Conservation (phyloP, 2,329 filamentous ascomycete genomes). For the Acrodontium crateriforme region DNA sequence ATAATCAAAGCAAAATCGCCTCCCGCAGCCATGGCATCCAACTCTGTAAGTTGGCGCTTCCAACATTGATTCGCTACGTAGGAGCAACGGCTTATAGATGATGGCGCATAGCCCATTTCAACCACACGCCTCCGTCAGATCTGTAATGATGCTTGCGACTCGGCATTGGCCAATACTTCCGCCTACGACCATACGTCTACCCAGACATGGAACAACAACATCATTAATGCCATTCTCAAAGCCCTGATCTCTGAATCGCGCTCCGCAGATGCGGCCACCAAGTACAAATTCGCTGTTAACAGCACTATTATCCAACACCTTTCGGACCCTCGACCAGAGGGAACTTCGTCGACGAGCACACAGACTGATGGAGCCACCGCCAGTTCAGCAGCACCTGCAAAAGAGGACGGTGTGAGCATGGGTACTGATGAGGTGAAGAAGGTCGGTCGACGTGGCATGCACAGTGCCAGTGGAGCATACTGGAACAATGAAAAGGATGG, state of each 20-base stretch:
- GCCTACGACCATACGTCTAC: constrained; percentile 82
- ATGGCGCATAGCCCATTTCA: constrained; percentile 61
- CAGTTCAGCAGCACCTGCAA: constrained; percentile 1
- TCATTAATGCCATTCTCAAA: constrained; percentile 74
- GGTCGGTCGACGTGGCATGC: constrained; percentile 79
- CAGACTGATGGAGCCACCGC: constrained; percentile 14
- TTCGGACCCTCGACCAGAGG: constrained; percentile 50
- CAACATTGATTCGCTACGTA: too few relatives aligned
- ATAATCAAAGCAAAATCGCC: too few relatives aligned
- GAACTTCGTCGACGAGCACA: constrained; percentile 42
- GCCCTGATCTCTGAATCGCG: constrained; percentile 64
- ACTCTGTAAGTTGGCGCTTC: too few relatives aligned
- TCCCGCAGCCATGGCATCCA: too few relatives aligned
- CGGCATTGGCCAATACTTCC: constrained; percentile 57
- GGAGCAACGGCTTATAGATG: too few relatives aligned
- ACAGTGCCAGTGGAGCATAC: constrained; percentile 71
- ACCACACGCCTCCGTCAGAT: constrained; percentile 72
- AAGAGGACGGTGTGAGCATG: constrained; percentile 3
- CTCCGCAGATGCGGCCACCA: constrained; percentile 37
- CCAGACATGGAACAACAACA: constrained; percentile 75
- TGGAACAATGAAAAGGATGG: constrained; percentile 87
- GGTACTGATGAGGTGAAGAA: constrained; percentile 49
- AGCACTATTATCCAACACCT: constrained; percentile 96
- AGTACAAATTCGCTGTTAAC: constrained; percentile 91
- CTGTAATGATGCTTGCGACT: constrained; percentile 71